These are phyloP conservation scores for Populus trichocarpa DNA, from an alignment of 441 rosid genomes.

Conservation along the genomic window DNA sequence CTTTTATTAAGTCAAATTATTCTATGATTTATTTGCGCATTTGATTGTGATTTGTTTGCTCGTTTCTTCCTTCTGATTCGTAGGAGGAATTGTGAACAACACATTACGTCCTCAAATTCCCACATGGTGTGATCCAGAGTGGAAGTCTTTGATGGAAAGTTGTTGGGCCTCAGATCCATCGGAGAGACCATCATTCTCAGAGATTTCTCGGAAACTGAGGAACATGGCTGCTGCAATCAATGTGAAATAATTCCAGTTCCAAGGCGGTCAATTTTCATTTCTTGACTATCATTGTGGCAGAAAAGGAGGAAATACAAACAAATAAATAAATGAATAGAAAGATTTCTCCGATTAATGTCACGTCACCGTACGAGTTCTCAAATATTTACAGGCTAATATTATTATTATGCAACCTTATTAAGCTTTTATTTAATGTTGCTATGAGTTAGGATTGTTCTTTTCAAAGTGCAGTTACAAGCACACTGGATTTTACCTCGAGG, in stretches of 20 bases:
- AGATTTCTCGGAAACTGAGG: conserved; percentile 79
- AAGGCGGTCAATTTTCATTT: conserved; percentile 16
- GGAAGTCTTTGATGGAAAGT: conserved; percentile 91
- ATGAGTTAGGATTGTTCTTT: conserved; percentile 14
- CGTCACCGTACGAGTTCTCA: conserved; percentile 16
- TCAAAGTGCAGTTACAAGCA: conserved; percentile 14
- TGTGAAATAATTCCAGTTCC: conserved; percentile 44
- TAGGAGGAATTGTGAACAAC: conserved; percentile 98
- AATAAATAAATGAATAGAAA: conserved; percentile 1
- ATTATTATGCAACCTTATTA: conserved; percentile 16
- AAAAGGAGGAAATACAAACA: conserved; percentile 5
- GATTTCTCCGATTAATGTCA: conserved; percentile 18
- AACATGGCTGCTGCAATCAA: conserved; percentile 93
- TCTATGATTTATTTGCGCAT: neutral
- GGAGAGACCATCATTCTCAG: conserved; percentile 82
- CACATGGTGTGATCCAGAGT: conserved; percentile 98
- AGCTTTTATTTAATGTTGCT: conserved; percentile 18
- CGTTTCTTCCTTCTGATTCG: conserved; percentile 10
- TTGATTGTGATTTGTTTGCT: neutral
- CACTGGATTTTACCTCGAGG: conserved; percentile 15
- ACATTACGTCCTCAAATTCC: conserved; percentile 91
- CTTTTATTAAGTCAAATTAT: neutral
- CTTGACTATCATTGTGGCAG: conserved; percentile 9
- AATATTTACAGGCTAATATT: conserved; percentile 31
- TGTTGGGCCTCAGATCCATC: conserved; percentile 87